Percentiles rank a stretch among this genome's conserved stretches.
phyloP scores from a whole-genome alignment of 768 basidiomycete species.

The Clavaria fumosa region DNA sequence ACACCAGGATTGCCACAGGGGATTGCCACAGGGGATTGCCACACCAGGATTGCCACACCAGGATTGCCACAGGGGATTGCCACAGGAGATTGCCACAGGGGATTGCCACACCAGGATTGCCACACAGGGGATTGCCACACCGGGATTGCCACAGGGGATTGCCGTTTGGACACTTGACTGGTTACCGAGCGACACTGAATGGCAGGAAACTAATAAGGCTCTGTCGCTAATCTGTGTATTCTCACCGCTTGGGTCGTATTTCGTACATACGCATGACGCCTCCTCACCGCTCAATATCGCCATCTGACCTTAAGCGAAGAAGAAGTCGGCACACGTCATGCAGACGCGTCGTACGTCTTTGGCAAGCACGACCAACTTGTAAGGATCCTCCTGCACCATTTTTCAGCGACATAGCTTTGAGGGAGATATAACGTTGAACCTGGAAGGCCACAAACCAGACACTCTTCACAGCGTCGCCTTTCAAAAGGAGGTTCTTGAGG shows the following conservation, averaged over 20 bases:
- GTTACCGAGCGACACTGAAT: too few relatives aligned
- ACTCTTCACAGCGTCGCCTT: slow-evolving; percentile 86
- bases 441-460: slow-evolving; percentile 91
- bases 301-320: slow-evolving; percentile 66
- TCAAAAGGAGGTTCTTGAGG: slow-evolving; percentile 85
- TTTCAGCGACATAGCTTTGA: background rate
- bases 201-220: too few relatives aligned
- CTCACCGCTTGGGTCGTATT: slow-evolving; percentile 87
- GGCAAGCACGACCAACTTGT: slow-evolving; percentile 74
- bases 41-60: too few relatives aligned
- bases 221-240: too few relatives aligned
- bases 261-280: slow-evolving; percentile 72
- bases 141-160: too few relatives aligned
- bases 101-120: too few relatives aligned
- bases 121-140: too few relatives aligned
- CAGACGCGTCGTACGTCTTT: slow-evolving; percentile 55
- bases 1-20: too few relatives aligned
- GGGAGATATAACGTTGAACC: slow-evolving; percentile 28
- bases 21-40: too few relatives aligned
- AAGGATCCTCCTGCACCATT: slow-evolving; percentile 77
- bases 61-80: too few relatives aligned
- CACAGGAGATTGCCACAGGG: too few relatives aligned
- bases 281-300: slow-evolving; percentile 74
- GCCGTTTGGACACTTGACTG: too few relatives aligned
- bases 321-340: slow-evolving; percentile 68